phyloP scores from a whole-genome alignment of 306 rosid genomes.

The Cucurbita moschata region DNA sequence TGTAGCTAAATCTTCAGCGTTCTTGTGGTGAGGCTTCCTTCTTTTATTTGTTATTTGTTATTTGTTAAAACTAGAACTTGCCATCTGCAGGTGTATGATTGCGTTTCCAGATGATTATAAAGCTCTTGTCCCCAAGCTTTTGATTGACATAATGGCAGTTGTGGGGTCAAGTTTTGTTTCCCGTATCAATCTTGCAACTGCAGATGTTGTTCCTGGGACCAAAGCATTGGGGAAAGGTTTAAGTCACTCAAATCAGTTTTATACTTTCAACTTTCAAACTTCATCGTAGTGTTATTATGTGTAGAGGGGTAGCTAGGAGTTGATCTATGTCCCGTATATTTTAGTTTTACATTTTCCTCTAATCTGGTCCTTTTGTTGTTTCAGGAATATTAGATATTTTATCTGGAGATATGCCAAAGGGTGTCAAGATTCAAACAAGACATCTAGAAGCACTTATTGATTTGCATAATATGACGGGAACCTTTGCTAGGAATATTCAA shows the following conservation, averaged over 20 bases:
- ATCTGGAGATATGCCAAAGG: slow-evolving; percentile 95
- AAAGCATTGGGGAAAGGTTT: slow-evolving; percentile 85
- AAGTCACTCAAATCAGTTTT: slow-evolving; percentile 3
- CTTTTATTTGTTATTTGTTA: background rate
- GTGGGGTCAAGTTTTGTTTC: slow-evolving; percentile 76
- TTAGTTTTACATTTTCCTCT: background rate
- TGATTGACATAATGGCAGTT: slow-evolving; percentile 69
- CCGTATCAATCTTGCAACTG: slow-evolving; percentile 66
- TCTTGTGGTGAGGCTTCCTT: background rate
- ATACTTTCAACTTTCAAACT: background rate
- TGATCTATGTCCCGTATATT: background rate
- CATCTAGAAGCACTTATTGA: slow-evolving; percentile 87
- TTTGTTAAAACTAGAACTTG: slow-evolving; percentile 1
- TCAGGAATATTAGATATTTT: slow-evolving; percentile 76
- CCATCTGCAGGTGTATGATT: slow-evolving; percentile 63
- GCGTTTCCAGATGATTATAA: slow-evolving; percentile 89
- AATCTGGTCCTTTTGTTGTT: background rate
- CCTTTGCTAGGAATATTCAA: slow-evolving; percentile 90
- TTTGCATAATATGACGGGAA: slow-evolving; percentile 79
- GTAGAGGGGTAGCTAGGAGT: background rate
- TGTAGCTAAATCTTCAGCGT: background rate
- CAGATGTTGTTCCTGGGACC: slow-evolving; percentile 88
- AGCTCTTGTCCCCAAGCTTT: slow-evolving; percentile 69
- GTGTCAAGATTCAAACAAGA: slow-evolving; percentile 79
- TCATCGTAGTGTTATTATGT: background rate